Evolutionary conservation across 129 eudicot species (phyloP), one percentile per base, ranked within the genome.

Genomic region (Saposhnikovia divaricata): DNA sequence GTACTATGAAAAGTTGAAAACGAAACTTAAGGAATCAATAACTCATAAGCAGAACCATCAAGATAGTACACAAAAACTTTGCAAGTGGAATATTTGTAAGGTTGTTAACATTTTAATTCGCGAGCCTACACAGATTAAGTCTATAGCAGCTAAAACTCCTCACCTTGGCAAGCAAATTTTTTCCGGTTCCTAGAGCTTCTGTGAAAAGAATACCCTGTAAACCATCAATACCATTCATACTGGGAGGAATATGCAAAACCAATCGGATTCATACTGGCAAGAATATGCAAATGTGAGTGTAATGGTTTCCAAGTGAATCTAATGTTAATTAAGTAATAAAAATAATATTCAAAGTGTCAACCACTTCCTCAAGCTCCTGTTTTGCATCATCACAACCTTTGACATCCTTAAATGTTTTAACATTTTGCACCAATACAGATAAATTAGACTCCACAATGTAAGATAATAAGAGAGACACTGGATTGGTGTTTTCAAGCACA

Each of bases 171-270:
- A 95, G 93, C 72, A 95, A 86, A 38, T 97, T 95, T 89, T 95
- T 95, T 44, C 98, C 98, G 18, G 98, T 95, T 79, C 97, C 98
- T 73, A 97, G 98, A 59, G 97, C 91, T 81, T 97, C 97, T 3
- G 98, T 95, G 79, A 95, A 85, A 87, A 95, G 97, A 82, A 95
- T 95, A 70, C 97, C 98, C 98, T 95, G 88, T 40, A 82, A 61
- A 87, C 65, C 74, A 31, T 68, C 14, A 21, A 42, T 18, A 28
- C 12, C 55, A 74, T 43, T 80, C 73, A 47, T 65, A 55, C 81
- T 80, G 12, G 40, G 2, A 2, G 4, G 40, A 38, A 38, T 38
- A 38, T 1, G 40, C 2, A 38, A 38, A 38, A 1, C 40, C 40
- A 38, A 4, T 38, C 2, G 40, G 4, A 38, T 38, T 38, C 40